Base-by-base conservation (phyloP, 2,329 filamentous ascomycete genomes). In the Beauveria brongniartii region DNA sequence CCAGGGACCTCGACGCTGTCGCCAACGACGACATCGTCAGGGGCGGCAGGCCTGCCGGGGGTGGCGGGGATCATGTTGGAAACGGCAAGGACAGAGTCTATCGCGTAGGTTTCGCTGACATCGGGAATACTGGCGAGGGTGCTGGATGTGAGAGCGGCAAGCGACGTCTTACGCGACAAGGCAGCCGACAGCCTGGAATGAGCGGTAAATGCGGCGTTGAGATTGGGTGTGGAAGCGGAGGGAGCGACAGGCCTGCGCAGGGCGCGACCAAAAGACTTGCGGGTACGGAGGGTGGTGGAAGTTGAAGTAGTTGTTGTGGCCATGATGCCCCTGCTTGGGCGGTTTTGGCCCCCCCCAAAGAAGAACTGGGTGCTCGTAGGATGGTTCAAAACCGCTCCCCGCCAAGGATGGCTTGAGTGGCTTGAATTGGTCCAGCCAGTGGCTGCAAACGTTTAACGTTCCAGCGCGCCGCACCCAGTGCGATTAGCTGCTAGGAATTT, bases 1-100 rank as follows among this genome's bases (percentile, higher is more conserved):
- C 94, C 94, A 1, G 93, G 92, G 52, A 97, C 93, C 67, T 97
- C 92, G 64, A 97, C 93, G 40, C 80, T 73, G 71, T 97, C 93
- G 66, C 93, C 93, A 46, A 94, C 80, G 65, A 86, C 82, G 63
- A 96, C 74, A 63, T 78, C 71, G 57, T 82, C 80, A 37, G 81
- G 73, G 71, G 97, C 92, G 66, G 93, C 77, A 66, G 70, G 75
- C 74, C 81, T 77, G 60, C 77, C 78, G 28, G 84, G 83, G 0
- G 82, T 85, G 57, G 77, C 71, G 37, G 81, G 83, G 55, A 78
- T 75, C 78, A 84, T 84, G 59, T 72, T 80, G 47, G 65, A 62
- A 66, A 69, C 69, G 70, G 63, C 74, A 69, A 73, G 68, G 63
- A 84, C 79, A 62, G 80, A 80, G 71, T 82, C 79, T 69, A 85